Evolutionary conservation across 352 stramenopile species (phyloP).

Genomic region (Pythium phragmiticola): DNA sequence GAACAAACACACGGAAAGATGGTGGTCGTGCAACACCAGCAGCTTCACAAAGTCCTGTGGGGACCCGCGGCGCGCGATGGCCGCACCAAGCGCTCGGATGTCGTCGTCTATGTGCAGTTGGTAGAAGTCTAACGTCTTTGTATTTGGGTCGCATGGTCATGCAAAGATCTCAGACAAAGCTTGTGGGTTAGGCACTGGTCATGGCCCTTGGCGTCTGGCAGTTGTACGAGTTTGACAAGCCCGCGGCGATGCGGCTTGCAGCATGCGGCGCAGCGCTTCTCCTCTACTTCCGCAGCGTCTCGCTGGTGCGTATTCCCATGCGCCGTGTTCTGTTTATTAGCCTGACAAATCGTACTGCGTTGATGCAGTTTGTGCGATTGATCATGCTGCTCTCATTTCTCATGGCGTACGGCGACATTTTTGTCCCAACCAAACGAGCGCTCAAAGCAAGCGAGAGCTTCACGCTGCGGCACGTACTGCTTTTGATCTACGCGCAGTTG

Average conservation of each 20-base stretch:
- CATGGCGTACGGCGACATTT: slow-evolving; percentile 56
- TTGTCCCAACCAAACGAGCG: slow-evolving; percentile 38
- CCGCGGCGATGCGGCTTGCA: slow-evolving; percentile 40
- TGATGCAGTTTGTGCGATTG: slow-evolving; percentile 51
- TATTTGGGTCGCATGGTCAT: neutral
- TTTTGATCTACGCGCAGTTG: slow-evolving; percentile 20
- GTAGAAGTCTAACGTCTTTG: slow-evolving; percentile 21
- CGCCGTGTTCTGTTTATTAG: neutral
- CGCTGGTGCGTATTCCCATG: slow-evolving; percentile 33
- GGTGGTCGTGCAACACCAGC: slow-evolving; percentile 65
- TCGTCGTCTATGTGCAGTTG: slow-evolving; percentile 48
- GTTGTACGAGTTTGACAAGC: slow-evolving; percentile 55
- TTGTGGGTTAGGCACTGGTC: slow-evolving; percentile 32
- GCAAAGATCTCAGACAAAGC: neutral
- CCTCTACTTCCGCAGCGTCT: slow-evolving; percentile 66
- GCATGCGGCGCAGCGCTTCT: slow-evolving; percentile 32
- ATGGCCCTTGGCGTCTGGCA: slow-evolving; percentile 31
- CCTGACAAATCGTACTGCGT: neutral
- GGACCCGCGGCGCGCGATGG: slow-evolving; percentile 39
- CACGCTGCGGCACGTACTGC: slow-evolving; percentile 3
- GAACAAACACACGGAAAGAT: slow-evolving; percentile 27
- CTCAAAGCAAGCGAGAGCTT: slow-evolving; percentile 4
- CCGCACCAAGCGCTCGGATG: slow-evolving; percentile 43
- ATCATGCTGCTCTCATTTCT: slow-evolving; percentile 54
- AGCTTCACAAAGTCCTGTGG: slow-evolving; percentile 63